These are phyloP conservation scores for Blechomonas ayalai DNA, from an alignment of 208 protist species.

Conservation along the genomic window DNA sequence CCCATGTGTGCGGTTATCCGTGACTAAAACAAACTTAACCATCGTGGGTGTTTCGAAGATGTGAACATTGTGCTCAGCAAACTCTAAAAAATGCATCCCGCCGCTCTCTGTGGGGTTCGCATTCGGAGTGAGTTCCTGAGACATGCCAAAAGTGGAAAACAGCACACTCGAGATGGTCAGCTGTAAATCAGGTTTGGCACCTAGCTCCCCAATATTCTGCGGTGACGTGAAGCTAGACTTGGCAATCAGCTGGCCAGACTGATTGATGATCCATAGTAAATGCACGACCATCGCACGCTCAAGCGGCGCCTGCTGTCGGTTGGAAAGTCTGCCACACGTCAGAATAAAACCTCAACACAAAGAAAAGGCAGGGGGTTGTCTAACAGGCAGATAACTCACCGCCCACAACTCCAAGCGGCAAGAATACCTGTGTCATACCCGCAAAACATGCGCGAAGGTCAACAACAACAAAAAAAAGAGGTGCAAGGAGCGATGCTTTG, in stretches of 20 bases:
- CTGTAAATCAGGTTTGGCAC: slow-evolving; percentile 70
- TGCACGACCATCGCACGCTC: slow-evolving; percentile 78
- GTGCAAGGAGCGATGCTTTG: neutral
- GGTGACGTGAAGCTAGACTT: slow-evolving; percentile 61
- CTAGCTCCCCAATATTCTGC: slow-evolving; percentile 70
- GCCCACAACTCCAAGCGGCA: too few species aligned
- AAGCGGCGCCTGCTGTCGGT: too few species aligned
- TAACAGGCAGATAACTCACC: too few species aligned
- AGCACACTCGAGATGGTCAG: slow-evolving; percentile 78
- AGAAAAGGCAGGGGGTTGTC: too few species aligned
- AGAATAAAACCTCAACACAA: too few species aligned
- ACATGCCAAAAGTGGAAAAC: slow-evolving; percentile 83
- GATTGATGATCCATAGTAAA: slow-evolving; percentile 82
- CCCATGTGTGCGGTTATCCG: slow-evolving; percentile 54
- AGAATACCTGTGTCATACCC: neutral
- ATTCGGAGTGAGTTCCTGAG: slow-evolving; percentile 78
- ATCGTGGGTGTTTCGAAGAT: slow-evolving; percentile 74
- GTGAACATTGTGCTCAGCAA: slow-evolving; percentile 81
- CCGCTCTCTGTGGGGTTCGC: slow-evolving; percentile 70
- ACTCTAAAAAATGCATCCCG: slow-evolving; percentile 78
- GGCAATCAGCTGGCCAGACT: slow-evolving; percentile 78
- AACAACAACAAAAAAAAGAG: slow-evolving; percentile 1
- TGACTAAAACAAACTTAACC: slow-evolving; percentile 72
- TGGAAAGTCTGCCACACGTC: too few species aligned
- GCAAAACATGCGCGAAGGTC: neutral